Percentiles rank a stretch among this genome's conserved stretches.
These are phyloP conservation scores for Talaromyces islandicus DNA, from an alignment of 2,329 filamentous ascomycete species.

Conservation along the genomic window DNA sequence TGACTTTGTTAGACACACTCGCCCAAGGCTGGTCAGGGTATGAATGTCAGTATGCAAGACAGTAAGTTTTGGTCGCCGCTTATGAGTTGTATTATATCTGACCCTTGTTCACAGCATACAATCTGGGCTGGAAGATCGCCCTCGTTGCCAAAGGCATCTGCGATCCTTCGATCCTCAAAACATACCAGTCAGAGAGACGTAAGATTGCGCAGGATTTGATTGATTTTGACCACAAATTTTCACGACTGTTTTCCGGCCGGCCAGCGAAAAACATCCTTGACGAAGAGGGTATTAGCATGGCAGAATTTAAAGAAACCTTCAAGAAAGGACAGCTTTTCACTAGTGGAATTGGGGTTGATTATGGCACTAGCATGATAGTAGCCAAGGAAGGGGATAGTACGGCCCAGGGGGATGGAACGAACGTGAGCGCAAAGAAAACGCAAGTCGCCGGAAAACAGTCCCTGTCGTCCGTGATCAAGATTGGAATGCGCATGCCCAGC, in stretches of 20 bases:
- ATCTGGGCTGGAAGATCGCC: slow-evolving; percentile 31
- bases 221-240: slow-evolving; percentile 40
- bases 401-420: slow-evolving; percentile 14
- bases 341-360: slow-evolving; percentile 53
- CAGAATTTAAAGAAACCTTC: slow-evolving; percentile 51
- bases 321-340: slow-evolving; percentile 53
- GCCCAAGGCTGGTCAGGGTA: slow-evolving; percentile 27
- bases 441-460: slow-evolving; percentile 10
- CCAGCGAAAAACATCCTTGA: slow-evolving; percentile 50
- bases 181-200: slow-evolving; percentile 26
- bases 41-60: slow-evolving; percentile 33
- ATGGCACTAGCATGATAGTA: slow-evolving; percentile 39
- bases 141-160: slow-evolving; percentile 21
- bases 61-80: slow-evolving; percentile 2
- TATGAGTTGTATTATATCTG: slow-evolving; percentile 15
- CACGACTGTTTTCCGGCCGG: slow-evolving; percentile 48
- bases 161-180: slow-evolving; percentile 17
- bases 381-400: slow-evolving; percentile 45
- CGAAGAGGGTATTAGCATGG: slow-evolving; percentile 56
- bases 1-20: slow-evolving; percentile 18
- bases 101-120: slow-evolving; percentile 16
- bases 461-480: slow-evolving; percentile 11
- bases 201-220: slow-evolving; percentile 28
- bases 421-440: slow-evolving; percentile 6
- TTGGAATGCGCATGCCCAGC: slow-evolving; percentile 37